phyloP scores from a whole-genome alignment of 148 eudicot species.

The Polygonum aviculare region DNA sequence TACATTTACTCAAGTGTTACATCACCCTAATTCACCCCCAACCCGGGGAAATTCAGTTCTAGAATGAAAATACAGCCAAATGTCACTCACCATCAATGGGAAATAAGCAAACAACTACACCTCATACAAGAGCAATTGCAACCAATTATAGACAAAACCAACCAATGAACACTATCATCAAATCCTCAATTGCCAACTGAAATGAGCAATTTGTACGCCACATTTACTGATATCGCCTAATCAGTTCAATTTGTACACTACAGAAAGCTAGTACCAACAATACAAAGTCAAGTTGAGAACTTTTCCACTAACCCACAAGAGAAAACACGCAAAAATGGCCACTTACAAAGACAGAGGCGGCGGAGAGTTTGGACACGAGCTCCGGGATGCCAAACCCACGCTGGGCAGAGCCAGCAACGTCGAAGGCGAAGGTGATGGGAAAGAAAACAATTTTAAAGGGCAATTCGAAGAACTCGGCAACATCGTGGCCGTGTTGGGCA shows the following conservation, averaged over 20 bases:
- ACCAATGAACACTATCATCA: not conserved
- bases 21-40: not conserved
- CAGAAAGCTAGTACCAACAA: not conserved
- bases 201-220: not conserved
- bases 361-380: constrained; percentile 68
- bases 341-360: constrained; percentile 62
- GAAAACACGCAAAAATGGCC: not conserved
- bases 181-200: not conserved
- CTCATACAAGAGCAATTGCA: not conserved
- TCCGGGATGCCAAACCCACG: constrained; percentile 87
- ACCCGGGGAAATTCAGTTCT: not conserved
- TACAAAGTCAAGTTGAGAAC: not conserved
- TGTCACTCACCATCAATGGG: not conserved
- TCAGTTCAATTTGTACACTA: not conserved
- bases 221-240: not conserved
- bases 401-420: constrained; percentile 77
- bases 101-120: not conserved
- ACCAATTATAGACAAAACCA: not conserved
- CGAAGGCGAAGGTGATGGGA: constrained; percentile 67
- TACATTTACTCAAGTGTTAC: not conserved
- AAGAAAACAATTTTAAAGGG: constrained; percentile 54
- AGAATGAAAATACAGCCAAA: not conserved
- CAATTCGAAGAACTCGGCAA: constrained; percentile 45
- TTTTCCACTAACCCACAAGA: not conserved
- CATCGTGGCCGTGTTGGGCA: not conserved